Percentiles rank a stretch among this genome's conserved stretches.
phyloP scores from a whole-genome alignment of 108 stramenopile genomes.

The Aurantiochytrium sp. region DNA sequence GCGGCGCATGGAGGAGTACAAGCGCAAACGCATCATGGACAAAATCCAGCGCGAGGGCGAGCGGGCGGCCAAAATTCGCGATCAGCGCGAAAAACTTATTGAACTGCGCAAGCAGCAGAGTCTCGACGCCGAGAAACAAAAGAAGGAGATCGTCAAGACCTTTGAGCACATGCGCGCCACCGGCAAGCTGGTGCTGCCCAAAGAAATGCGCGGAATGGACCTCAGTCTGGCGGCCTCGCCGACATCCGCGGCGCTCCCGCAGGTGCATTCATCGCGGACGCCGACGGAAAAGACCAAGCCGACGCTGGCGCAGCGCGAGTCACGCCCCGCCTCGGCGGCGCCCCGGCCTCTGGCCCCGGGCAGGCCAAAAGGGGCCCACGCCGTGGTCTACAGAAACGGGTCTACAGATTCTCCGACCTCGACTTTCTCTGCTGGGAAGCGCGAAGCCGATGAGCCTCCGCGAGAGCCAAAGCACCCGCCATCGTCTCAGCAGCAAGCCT shows the following conservation, averaged over 20 bases:
- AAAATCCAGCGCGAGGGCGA: neutral
- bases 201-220: neutral
- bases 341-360: too few relatives aligned
- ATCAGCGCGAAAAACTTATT: neutral
- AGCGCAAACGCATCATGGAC: neutral
- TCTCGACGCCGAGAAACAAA: neutral
- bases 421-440: too few relatives aligned
- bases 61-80: neutral
- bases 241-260: neutral
- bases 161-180: conserved; percentile 11
- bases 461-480: too few relatives aligned
- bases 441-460: too few relatives aligned
- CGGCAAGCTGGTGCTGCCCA: neutral
- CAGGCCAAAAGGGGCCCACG: too few relatives aligned
- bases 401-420: too few relatives aligned
- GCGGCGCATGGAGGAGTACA: conserved; percentile 18
- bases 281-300: neutral
- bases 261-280: neutral
- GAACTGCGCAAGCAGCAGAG: neutral
- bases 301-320: neutral
- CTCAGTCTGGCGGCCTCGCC: neutral
- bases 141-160: neutral
- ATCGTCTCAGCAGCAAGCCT: too few relatives aligned
- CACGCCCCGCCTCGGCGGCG: too few relatives aligned
- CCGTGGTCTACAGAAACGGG: too few relatives aligned